phyloP scores from a whole-genome alignment of 2,329 filamentous ascomycete species.

The Fusarium sp. region DNA sequence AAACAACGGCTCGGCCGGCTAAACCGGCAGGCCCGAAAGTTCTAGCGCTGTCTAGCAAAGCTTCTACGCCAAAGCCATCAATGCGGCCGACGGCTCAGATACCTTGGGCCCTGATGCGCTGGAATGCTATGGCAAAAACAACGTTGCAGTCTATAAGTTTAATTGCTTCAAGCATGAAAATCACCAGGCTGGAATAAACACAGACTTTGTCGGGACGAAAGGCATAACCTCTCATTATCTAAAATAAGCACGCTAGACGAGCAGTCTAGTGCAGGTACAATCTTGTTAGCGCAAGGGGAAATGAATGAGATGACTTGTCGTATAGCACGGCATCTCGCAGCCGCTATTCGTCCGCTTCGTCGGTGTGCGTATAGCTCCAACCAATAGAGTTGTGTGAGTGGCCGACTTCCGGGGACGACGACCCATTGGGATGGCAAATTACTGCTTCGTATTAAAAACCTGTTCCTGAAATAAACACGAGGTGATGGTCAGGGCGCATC shows the following conservation, averaged over 20 bases:
- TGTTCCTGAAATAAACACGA: constrained; percentile 27
- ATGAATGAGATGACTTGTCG: neutral
- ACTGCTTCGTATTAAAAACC: constrained; percentile 18
- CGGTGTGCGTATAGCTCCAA: neutral
- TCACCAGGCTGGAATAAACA: neutral
- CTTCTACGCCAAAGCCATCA: neutral
- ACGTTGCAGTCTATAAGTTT: neutral
- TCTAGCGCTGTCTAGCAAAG: neutral
- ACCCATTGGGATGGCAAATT: constrained; percentile 14
- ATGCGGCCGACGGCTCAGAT: no score
- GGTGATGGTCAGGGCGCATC: constrained; percentile 5
- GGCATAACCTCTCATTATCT: neutral
- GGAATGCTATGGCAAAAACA: no score
- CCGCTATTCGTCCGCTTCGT: neutral
- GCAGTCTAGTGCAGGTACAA: constrained; percentile 6
- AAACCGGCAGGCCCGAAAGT: neutral
- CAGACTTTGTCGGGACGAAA: neutral
- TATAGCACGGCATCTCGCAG: neutral
- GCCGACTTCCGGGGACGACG: constrained; percentile 13
- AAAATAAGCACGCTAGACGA: neutral
- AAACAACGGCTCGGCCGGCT: neutral
- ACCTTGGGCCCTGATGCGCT: no score
- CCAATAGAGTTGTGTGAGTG: neutral
- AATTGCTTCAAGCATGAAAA: neutral
- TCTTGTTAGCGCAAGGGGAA: neutral